These are phyloP conservation scores for Colletotrichum sp. DNA, from an alignment of 2,329 filamentous ascomycete genomes.

Conservation along the genomic window DNA sequence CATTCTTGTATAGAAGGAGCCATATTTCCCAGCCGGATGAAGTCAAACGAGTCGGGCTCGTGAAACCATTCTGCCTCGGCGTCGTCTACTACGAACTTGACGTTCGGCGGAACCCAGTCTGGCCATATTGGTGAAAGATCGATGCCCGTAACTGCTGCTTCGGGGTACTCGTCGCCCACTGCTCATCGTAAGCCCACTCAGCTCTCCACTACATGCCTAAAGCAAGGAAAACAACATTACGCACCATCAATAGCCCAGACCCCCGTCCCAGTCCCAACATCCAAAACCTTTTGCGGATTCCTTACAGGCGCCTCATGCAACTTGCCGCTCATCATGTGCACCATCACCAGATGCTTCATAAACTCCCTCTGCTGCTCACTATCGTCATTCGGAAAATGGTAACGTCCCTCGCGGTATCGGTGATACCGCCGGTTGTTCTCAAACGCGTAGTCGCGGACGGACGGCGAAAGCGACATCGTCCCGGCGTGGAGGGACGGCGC, in stretches of 20 bases:
- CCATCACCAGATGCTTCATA: conserved; percentile 41
- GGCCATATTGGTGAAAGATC: conserved; percentile 74
- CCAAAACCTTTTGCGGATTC: conserved; percentile 43
- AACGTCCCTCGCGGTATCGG: conserved; percentile 44
- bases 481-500: conserved; percentile 22
- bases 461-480: conserved; percentile 34
- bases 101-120: conserved; percentile 70
- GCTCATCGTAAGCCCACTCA: conserved; percentile 43
- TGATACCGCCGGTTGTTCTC: conserved; percentile 48
- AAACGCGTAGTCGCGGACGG: conserved; percentile 43
- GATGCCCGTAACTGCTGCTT: conserved; percentile 63
- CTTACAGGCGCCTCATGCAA: conserved; percentile 48
- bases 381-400: conserved; percentile 50
- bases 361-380: conserved; percentile 45
- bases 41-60: conserved; percentile 53
- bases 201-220: neutral
- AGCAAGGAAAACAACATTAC: neutral
- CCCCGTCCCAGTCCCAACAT: conserved; percentile 51
- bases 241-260: conserved; percentile 68
- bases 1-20: conserved; percentile 43
- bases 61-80: conserved; percentile 48
- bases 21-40: conserved; percentile 65
- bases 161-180: conserved; percentile 65
- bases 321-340: conserved; percentile 38
- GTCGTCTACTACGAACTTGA: conserved; percentile 77